Conservation (phyloP, 225 moss, liverwort and hornwort species). For the Neckera pumila region DNA sequence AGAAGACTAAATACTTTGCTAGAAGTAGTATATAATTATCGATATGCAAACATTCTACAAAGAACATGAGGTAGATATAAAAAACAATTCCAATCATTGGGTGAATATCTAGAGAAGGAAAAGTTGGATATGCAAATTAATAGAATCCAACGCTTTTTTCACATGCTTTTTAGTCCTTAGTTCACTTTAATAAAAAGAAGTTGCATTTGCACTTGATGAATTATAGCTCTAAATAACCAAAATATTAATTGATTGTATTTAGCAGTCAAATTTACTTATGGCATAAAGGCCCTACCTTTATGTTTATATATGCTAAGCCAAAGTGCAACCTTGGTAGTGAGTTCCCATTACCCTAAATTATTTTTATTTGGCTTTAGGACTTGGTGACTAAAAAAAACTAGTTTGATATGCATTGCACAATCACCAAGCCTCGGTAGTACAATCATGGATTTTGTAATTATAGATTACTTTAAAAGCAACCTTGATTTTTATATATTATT, state of each 20-base stretch:
- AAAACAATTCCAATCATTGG: not conserved
- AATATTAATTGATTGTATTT: not conserved
- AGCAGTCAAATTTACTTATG: fast-evolving
- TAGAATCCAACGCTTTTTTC: too few relatives aligned
- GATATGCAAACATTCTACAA: not conserved
- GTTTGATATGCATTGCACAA: not conserved
- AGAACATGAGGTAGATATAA: not conserved
- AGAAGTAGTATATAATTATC: not conserved
- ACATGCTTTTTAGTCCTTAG: too few relatives aligned
- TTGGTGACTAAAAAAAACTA: not conserved
- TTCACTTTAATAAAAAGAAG: not conserved
- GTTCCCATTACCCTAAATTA: not conserved
- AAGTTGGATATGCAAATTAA: too few relatives aligned
- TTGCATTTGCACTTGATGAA: not conserved
- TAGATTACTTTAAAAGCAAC: fast-evolving
- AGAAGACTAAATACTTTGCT: not conserved
- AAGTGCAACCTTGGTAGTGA: fast-evolving
- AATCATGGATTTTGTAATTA: not conserved
- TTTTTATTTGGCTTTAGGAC: not conserved
- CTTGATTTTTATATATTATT: not conserved
- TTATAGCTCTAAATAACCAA: not conserved
- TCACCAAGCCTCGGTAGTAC: not conserved
- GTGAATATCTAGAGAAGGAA: not conserved
- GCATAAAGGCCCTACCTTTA: not conserved
- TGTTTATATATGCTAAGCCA: not conserved